A percentile compares a stretch with the other conserved stretches of the same genome.
Evolutionary conservation across 2,329 filamentous ascomycete species (phyloP).

Genomic region (Claviceps arundinis): DNA sequence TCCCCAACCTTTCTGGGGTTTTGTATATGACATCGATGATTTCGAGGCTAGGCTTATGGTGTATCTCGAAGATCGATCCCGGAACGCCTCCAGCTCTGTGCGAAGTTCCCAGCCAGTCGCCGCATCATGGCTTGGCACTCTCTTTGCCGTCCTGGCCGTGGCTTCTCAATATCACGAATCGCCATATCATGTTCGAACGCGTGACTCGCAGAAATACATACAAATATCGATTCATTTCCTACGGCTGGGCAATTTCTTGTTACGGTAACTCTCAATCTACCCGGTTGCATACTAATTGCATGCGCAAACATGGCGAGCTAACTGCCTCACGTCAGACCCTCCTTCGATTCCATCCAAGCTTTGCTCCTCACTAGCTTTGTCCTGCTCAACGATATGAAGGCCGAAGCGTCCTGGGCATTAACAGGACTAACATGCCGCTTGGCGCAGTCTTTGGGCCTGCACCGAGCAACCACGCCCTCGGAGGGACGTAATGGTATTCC

Average conservation of each 20-base stretch:
- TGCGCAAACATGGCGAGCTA: not conserved
- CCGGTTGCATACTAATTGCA: too few species aligned
- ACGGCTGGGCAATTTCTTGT: slow-evolving; percentile 47
- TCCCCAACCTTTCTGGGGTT: slow-evolving; percentile 54
- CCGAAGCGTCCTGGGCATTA: slow-evolving; percentile 53
- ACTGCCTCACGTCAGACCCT: slow-evolving; percentile 29
- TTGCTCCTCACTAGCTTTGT: slow-evolving; percentile 50
- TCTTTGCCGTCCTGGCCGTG: slow-evolving; percentile 52
- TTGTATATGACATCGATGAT: slow-evolving; percentile 52
- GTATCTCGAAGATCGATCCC: slow-evolving; percentile 50
- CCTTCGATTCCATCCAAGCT: slow-evolving; percentile 52
- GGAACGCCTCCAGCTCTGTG: slow-evolving; percentile 33
- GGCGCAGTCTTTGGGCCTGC: slow-evolving; percentile 51
- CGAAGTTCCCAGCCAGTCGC: slow-evolving; percentile 40
- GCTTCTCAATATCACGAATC: slow-evolving; percentile 55
- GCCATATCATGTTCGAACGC: slow-evolving; percentile 46
- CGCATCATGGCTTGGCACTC: slow-evolving; percentile 51
- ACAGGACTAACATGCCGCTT: slow-evolving; percentile 50
- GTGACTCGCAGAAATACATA: slow-evolving; percentile 46
- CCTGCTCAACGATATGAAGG: slow-evolving; percentile 56
- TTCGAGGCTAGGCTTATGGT: slow-evolving; percentile 51
- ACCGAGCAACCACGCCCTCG: slow-evolving; percentile 29
- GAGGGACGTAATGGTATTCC: slow-evolving; percentile 32
- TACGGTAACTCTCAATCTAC: slow-evolving; percentile 14
- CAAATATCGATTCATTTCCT: slow-evolving; percentile 54